Conservation (phyloP, 148 eudicot genomes). For the Amaranthus hypochondriacus region DNA sequence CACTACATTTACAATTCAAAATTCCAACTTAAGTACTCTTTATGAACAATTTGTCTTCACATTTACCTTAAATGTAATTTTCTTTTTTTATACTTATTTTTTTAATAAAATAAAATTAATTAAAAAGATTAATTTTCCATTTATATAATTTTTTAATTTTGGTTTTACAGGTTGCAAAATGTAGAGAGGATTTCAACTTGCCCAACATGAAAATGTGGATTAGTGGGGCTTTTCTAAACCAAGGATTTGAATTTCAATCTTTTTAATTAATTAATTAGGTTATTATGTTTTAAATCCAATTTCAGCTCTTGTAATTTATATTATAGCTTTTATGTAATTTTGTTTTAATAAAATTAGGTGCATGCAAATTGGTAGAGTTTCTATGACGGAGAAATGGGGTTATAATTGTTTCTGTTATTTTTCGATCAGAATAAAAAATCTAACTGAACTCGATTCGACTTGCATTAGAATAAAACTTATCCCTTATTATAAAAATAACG, state of each 20-base stretch:
- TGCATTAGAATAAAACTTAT: no score
- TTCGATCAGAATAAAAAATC: no score
- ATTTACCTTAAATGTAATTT: constrained; percentile 55
- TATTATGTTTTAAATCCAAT: background rate
- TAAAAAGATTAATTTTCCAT: background rate
- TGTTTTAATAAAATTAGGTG: background rate
- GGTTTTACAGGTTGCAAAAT: constrained; percentile 41
- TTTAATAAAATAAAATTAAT: no score
- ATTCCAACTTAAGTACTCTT: constrained; percentile 51
- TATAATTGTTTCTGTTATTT: no score
- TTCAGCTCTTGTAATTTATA: background rate
- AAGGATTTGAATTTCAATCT: constrained; percentile 54
- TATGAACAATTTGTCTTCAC: constrained; percentile 48
- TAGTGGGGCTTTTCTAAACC: constrained; percentile 51
- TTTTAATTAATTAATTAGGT: background rate
- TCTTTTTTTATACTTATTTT: background rate
- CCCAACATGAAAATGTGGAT: constrained; percentile 60
- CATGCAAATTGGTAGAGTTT: background rate
- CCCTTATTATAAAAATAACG: no score
- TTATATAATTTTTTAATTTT: background rate
- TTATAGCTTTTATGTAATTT: background rate
- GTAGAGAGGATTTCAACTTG: constrained; percentile 39
- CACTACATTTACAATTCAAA: constrained; percentile 38
- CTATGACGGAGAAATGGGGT: no score
- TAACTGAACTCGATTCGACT: no score